Evolutionary conservation across 768 basidiomycete species (phyloP).

Genomic region (Dictyophora rubrovolvata): DNA sequence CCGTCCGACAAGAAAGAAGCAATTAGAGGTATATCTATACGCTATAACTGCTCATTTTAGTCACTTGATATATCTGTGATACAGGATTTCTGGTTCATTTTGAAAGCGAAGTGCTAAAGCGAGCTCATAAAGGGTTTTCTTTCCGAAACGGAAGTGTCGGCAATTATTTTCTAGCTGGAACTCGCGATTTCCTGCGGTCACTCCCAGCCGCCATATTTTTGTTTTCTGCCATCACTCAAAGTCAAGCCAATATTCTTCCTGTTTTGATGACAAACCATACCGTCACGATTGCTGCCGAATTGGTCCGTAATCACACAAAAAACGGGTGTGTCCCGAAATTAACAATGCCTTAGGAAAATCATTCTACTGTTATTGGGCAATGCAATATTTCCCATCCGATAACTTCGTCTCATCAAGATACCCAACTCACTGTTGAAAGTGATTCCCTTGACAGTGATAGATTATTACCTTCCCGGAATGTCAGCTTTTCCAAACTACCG

Average conservation of each 20-base stretch:
- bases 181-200: slow-evolving; percentile 83
- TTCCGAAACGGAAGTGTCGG: slow-evolving; percentile 89
- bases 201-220: slow-evolving; percentile 90
- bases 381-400: slow-evolving; percentile 91
- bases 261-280: slow-evolving; percentile 91
- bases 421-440: not conserved
- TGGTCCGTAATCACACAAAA: slow-evolving; percentile 32
- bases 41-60: not conserved
- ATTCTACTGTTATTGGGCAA: slow-evolving; percentile 67
- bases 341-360: not conserved
- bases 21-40: slow-evolving; percentile 54
- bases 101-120: slow-evolving; percentile 74
- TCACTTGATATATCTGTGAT: not conserved
- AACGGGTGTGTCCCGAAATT: not conserved
- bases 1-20: slow-evolving; percentile 86
- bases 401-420: slow-evolving; percentile 14
- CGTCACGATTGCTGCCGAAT: slow-evolving; percentile 88
- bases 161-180: slow-evolving; percentile 86
- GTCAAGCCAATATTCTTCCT: slow-evolving; percentile 79
- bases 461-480: slow-evolving; percentile 36
- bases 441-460: not conserved
- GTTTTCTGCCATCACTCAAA: slow-evolving; percentile 84
- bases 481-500: slow-evolving; percentile 45
- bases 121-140: slow-evolving; percentile 90
- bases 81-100: slow-evolving; percentile 89